phyloP scores from a whole-genome alignment of 2,329 filamentous ascomycete species.

The Phyllosticta paracitricarpa region DNA sequence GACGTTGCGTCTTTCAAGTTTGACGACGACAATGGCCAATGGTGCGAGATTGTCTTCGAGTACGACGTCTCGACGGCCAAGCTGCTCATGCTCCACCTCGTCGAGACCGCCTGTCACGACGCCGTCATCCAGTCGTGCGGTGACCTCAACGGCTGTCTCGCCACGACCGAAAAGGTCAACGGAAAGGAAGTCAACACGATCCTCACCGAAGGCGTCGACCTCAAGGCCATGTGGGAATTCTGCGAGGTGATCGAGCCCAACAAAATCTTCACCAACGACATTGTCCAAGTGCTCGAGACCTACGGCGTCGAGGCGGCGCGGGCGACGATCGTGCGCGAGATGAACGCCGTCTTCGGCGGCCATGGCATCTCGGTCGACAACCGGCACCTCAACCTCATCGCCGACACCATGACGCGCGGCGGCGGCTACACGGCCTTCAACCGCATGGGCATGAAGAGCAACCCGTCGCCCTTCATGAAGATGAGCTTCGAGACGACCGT shows the following conservation, averaged over 20 bases:
- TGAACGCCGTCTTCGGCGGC: slow-evolving; percentile 73
- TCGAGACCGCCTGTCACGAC: slow-evolving; percentile 68
- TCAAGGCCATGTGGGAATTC: slow-evolving; percentile 83
- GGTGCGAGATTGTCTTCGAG: slow-evolving; percentile 72
- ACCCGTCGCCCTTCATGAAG: slow-evolving; percentile 88
- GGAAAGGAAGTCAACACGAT: slow-evolving; percentile 43
- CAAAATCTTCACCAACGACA: slow-evolving; percentile 83
- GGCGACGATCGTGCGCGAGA: slow-evolving; percentile 74
- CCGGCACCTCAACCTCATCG: slow-evolving; percentile 88
- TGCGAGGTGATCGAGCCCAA: slow-evolving; percentile 78
- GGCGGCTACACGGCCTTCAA: slow-evolving; percentile 88
- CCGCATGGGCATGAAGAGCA: slow-evolving; percentile 75
- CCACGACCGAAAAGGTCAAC: slow-evolving; percentile 44
- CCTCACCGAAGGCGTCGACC: slow-evolving; percentile 75
- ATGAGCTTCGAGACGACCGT: slow-evolving; percentile 99
- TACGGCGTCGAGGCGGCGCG: slow-evolving; percentile 95
- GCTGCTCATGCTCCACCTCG: slow-evolving; percentile 82
- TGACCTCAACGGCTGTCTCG: slow-evolving; percentile 56
- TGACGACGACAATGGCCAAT: slow-evolving; percentile 61
- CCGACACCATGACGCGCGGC: slow-evolving; percentile 93
- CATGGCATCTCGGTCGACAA: slow-evolving; percentile 91
- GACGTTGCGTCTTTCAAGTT: slow-evolving; percentile 72
- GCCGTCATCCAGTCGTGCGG: slow-evolving; percentile 67
- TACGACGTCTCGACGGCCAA: slow-evolving; percentile 77
- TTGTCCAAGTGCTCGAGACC: slow-evolving; percentile 68